Evolutionary conservation across 495 filamentous ascomycete species (phyloP).

Genomic region (Lichina pygmaea): DNA sequence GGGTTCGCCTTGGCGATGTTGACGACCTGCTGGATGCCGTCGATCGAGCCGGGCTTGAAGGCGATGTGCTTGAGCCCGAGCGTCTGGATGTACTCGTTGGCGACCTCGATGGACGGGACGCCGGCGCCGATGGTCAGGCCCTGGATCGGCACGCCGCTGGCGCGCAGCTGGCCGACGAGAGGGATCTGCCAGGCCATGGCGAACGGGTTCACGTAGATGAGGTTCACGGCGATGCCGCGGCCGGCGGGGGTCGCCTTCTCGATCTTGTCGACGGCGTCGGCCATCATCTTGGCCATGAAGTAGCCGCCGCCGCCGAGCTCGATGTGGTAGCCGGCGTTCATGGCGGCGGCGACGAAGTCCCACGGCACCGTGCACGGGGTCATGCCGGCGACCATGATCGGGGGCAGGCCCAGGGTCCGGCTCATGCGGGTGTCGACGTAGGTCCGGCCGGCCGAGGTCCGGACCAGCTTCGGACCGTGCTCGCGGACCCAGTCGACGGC

Average conservation of each 20-base stretch:
- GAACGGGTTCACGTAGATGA: constrained; percentile 90
- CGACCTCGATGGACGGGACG: constrained; percentile 80
- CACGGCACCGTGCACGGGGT: constrained; percentile 80
- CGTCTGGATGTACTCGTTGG: constrained; percentile 79
- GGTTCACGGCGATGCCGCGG: constrained; percentile 75
- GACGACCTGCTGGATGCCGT: constrained; percentile 72
- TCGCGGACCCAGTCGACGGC: constrained; percentile 98
- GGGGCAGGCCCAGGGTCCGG: constrained; percentile 64
- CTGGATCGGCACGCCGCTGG: constrained; percentile 78
- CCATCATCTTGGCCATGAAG: constrained; percentile 76
- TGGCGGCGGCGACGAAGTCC: constrained; percentile 88
- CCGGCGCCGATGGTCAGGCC: constrained; percentile 86
- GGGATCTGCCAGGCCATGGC: constrained; percentile 98
- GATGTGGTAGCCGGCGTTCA: constrained; percentile 85
- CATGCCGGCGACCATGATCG: constrained; percentile 87
- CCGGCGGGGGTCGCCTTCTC: constrained; percentile 70
- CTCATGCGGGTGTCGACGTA: constrained; percentile 98
- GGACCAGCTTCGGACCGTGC: constrained; percentile 65
- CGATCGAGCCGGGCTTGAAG: constrained; percentile 80
- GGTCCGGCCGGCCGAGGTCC: constrained; percentile 61
- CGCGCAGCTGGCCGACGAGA: constrained; percentile 54
- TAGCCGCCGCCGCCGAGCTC: constrained; percentile 84
- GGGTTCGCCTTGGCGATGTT: constrained; percentile 84
- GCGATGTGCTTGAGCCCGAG: constrained; percentile 85
- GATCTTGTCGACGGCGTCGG: constrained; percentile 67